phyloP scores from a whole-genome alignment of 108 stramenopile genomes.

The Discostella stelligeroides region DNA sequence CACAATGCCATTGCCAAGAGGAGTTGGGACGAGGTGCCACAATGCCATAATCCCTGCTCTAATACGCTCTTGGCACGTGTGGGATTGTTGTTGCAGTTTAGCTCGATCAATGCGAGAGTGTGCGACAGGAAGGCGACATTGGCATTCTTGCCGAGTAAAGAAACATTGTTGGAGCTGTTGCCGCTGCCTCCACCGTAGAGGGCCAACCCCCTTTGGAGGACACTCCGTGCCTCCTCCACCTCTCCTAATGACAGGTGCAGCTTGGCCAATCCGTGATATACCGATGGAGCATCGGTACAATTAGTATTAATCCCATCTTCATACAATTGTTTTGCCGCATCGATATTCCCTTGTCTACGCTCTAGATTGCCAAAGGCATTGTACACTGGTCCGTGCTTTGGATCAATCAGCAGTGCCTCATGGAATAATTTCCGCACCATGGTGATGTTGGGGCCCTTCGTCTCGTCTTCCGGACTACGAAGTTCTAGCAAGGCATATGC shows the following conservation, averaged over 20 bases:
- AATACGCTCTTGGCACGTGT: slow-evolving; percentile 61
- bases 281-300: slow-evolving; percentile 73
- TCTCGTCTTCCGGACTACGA: slow-evolving; percentile 49
- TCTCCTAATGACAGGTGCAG: slow-evolving; percentile 80
- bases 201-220: slow-evolving; percentile 61
- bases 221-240: slow-evolving; percentile 58
- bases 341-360: slow-evolving; percentile 56
- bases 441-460: slow-evolving; percentile 47
- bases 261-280: slow-evolving; percentile 85
- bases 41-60: slow-evolving; percentile 62
- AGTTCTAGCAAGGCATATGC: slow-evolving; percentile 83
- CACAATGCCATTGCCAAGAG: slow-evolving; percentile 78
- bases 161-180: slow-evolving; percentile 6
- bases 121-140: slow-evolving; percentile 78
- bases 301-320: slow-evolving; percentile 72
- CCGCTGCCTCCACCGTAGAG: slow-evolving; percentile 54
- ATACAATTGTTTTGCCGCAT: slow-evolving; percentile 65
- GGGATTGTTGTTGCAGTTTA: slow-evolving; percentile 66
- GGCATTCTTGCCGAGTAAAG: slow-evolving; percentile 27
- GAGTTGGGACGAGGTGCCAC: slow-evolving; percentile 72
- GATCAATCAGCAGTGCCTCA: slow-evolving; percentile 75
- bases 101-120: slow-evolving; percentile 84
- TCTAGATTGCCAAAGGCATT: slow-evolving; percentile 81
- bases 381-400: slow-evolving; percentile 85
- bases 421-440: slow-evolving; percentile 67